Conservation (phyloP, 129 eudicot genomes). For the Flaveria trinervia region DNA sequence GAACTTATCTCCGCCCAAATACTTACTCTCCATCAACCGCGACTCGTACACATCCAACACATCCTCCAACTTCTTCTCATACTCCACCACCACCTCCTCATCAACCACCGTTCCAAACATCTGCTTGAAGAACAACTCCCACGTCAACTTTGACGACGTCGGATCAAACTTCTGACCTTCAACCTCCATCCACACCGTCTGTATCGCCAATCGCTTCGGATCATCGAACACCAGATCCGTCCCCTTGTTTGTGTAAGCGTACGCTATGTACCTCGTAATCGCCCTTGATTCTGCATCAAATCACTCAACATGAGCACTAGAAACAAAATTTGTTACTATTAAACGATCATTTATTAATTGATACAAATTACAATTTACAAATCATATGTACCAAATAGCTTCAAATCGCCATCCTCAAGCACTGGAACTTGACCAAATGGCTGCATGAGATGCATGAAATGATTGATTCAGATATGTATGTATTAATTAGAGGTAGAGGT, state of each 20-base stretch:
- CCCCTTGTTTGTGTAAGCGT: slow-evolving; percentile 43
- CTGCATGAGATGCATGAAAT: slow-evolving; percentile 27
- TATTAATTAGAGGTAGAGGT: background rate
- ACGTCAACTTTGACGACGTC: slow-evolving; percentile 4
- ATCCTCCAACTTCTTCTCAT: slow-evolving; percentile 30
- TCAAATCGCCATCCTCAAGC: slow-evolving; percentile 51
- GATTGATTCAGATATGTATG: background rate
- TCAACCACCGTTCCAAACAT: background rate
- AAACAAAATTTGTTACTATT: no score
- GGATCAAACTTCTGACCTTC: slow-evolving; percentile 34
- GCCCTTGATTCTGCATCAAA: slow-evolving; percentile 50
- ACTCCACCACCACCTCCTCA: slow-evolving; percentile 19
- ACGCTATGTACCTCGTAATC: slow-evolving; percentile 40
- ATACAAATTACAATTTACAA: no score
- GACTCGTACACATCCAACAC: slow-evolving; percentile 55
- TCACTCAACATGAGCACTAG: background rate
- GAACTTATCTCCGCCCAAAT: slow-evolving; percentile 49
- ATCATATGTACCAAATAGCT: slow-evolving; percentile 40
- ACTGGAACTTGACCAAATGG: slow-evolving; percentile 67
- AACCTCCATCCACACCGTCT: slow-evolving; percentile 32
- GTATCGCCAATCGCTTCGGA: slow-evolving; percentile 31
- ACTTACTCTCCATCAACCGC: slow-evolving; percentile 42
- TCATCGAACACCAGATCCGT: slow-evolving; percentile 35
- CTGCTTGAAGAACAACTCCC: slow-evolving; percentile 7
- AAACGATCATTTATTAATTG: no score